Base-by-base conservation (phyloP, 306 rosid species). In the Oemleria cerasiformis region DNA sequence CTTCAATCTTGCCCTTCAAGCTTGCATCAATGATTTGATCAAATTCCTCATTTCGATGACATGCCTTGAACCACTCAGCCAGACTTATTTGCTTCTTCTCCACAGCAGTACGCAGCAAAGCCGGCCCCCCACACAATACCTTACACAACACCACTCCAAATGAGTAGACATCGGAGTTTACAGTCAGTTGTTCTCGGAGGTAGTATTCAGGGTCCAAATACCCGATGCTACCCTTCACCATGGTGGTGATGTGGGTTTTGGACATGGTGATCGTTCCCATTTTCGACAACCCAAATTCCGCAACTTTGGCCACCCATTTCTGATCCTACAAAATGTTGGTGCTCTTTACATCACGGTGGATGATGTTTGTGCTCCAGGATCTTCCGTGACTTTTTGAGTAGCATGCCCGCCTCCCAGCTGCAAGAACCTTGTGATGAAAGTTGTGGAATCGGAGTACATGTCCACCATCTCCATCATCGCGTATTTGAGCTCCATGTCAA, bases 161-260 rank as follows among this genome's bases (percentile, higher is more conserved):
- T 5, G 76, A 77, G 71, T 77, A 77, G 15, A 77, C 76, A 17
- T 70, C 80, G 1, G 80, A 77, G 58, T 77, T 77, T 5, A 70
- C 72, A 0, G 80, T 34, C 13, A 77, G 57, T 1, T 70, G 82
- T 1, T 78, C 74, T 3, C 56, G 73, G 0, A 57, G 9, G 8
- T 64, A 72, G 41, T 78, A 78, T 45, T 78, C 77, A 4, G 82
- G 82, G 41, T 78, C 82, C 5, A 78, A 23, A 48, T 78, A 78
- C 42, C 74, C 82, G 20, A 78, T 11, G 14, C 81, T 72, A 7
- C 81, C 81, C 44, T 77, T 78, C 39, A 78, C 81, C 3, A 56
- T 56, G 1, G 81, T 72, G 65, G 68, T 78, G n/a, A 80, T 75
- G 39, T 80, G 84, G 0, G 80, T 68, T 3, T 69, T 21, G n/a